These are phyloP conservation scores for Lasiosphaeris hirsuta DNA, from an alignment of 495 filamentous ascomycete genomes.

Conservation along the genomic window DNA sequence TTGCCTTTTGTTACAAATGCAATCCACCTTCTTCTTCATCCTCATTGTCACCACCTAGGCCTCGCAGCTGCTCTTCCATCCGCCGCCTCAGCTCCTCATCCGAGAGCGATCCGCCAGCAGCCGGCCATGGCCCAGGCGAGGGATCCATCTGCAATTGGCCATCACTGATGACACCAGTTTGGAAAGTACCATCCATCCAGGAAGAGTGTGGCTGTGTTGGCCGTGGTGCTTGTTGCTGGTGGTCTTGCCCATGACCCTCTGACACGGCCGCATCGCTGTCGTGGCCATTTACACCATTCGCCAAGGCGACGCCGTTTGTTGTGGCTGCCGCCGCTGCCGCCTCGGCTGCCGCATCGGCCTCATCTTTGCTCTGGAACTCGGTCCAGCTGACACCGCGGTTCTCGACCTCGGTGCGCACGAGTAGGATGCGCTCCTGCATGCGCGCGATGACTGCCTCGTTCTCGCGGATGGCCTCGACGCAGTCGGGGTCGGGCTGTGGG, in stretches of 20 bases:
- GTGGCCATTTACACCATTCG: slow-evolving; percentile 4
- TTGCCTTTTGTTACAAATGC: slow-evolving; percentile 53
- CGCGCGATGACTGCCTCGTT: slow-evolving; percentile 70
- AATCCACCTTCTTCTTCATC: slow-evolving; percentile 59
- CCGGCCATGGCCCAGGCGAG: slow-evolving; percentile 8
- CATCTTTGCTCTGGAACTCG: slow-evolving; percentile 48
- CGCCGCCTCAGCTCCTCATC: slow-evolving; percentile 47
- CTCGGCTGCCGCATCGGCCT: slow-evolving; percentile 24
- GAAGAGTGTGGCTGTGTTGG: slow-evolving; percentile 30
- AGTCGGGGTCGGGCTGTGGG: slow-evolving; percentile 57
- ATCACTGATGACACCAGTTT: slow-evolving; percentile 45
- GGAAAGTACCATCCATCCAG: slow-evolving; percentile 56
- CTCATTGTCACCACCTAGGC: slow-evolving; percentile 36
- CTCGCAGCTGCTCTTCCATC: slow-evolving; percentile 44
- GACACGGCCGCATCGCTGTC: slow-evolving; percentile 1
- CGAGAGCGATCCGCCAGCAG: slow-evolving; percentile 30
- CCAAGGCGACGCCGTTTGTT: too few species aligned
- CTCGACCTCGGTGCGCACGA: slow-evolving; percentile 75
- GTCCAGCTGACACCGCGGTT: slow-evolving; percentile 66
- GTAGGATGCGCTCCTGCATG: slow-evolving; percentile 66
- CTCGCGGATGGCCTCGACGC: slow-evolving; percentile 66
- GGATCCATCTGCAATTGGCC: slow-evolving; percentile 39
- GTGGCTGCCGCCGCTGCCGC: slow-evolving; percentile 14
- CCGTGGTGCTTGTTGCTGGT: slow-evolving; percentile 3
- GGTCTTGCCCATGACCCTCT: slow-evolving; percentile 12